Conservation (phyloP, 768 basidiomycete genomes). For the Chlorophyllum brunneum region DNA sequence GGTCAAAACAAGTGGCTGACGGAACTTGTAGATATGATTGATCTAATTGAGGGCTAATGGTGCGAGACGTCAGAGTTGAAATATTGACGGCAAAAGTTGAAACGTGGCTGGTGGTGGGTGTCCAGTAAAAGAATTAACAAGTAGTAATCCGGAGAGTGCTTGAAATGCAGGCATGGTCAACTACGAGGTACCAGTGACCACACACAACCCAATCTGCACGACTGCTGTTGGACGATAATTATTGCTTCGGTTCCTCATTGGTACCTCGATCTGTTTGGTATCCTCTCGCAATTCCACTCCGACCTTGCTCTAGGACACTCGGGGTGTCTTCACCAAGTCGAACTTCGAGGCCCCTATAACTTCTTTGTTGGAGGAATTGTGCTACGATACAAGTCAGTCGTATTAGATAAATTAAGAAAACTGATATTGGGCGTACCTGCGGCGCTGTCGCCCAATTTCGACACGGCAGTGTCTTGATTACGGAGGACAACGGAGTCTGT, state of each 20-base stretch:
- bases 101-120: no score
- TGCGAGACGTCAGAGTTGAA: no score
- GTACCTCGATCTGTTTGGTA: constrained; percentile 57
- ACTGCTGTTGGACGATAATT: no score
- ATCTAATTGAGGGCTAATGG: no score
- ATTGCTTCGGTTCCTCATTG: not conserved
- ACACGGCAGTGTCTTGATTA: constrained; percentile 59
- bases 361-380: constrained; percentile 68
- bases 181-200: no score
- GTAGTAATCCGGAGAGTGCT: no score
- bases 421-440: constrained; percentile 46
- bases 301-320: constrained; percentile 80
- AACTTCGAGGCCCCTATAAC: constrained; percentile 79
- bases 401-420: not conserved
- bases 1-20: no score
- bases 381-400: constrained; percentile 30
- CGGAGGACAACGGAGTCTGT: constrained; percentile 49
- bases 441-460: constrained; percentile 58
- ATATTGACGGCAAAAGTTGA: no score
- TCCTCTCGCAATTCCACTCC: constrained; percentile 85
- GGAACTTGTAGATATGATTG: no score
- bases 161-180: no score
- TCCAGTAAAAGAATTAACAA: no score
- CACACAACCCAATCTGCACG: not conserved
- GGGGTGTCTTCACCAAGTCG: constrained; percentile 77